Base-by-base conservation (phyloP, 2,329 filamentous ascomycete genomes). In the Metarhizium anisopliae region DNA sequence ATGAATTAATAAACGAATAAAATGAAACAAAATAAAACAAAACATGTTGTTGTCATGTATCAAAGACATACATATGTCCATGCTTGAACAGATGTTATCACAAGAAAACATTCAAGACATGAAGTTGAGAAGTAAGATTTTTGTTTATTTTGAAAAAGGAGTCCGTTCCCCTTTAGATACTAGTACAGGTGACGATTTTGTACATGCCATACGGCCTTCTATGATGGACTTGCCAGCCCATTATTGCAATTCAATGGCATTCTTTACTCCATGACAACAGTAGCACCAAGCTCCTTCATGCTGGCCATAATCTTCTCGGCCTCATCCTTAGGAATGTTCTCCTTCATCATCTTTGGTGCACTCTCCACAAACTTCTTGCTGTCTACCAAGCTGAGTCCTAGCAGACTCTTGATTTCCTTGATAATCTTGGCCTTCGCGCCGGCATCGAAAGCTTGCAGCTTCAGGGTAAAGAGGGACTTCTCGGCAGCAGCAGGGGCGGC, bases 351-450 rank as follows among this genome's bases (percentile, higher is more conserved):
- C 87, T 99, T 99, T 61, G 94, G 94, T 64, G 89, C 92, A 70
- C 89, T 90, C 82, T 99, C 94, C 63, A 99, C 94, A 68, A 99
- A 99, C 81, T 99, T 99, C 87, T 99, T 99, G 77, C 90, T 95
- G 76, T 99, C 94, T 64, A 99, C 95, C 78, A 99, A 82, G 72
- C 89, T 95, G 70, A 99, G 77, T 47, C 94, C 94, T 59, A 99
- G 79, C 84, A 99, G 81, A 68, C 84, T 86, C 85, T 99, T 99
- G 78, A 99, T 83, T 80, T 99, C 94, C 84, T 99, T 99, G 82
- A 99, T 99, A 67, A 99, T 80, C 87, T 99, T 99, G 67, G 95
- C 91, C 81, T 99, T 99, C 62, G 93, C 78, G 52, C 76, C 81
- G 32, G 91, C 81, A 54, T 99, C 95, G 71, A 97, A 95, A 40